phyloP scores from a whole-genome alignment of 2,329 filamentous ascomycete genomes.

The Dactylellina drechsleri region DNA sequence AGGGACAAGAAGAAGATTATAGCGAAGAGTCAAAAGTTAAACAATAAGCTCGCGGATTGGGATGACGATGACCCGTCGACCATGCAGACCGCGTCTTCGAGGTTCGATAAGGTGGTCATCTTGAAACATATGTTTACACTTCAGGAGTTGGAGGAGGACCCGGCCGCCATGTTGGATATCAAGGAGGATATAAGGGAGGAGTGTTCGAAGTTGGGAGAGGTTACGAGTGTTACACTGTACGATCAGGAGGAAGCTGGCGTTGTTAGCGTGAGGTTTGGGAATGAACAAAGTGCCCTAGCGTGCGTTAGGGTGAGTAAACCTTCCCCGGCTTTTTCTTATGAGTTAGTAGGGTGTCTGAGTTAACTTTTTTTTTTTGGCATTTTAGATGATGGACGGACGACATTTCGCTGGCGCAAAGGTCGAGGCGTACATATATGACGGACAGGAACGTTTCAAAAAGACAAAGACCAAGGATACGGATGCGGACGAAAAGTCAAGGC shows the following conservation, averaged over 20 bases:
- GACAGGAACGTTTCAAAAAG: constrained; percentile 78
- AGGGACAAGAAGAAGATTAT: constrained; percentile 90
- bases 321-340: neutral
- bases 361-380: constrained; percentile 5
- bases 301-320: constrained; percentile 68
- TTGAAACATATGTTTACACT: constrained; percentile 94
- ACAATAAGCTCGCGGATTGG: constrained; percentile 88
- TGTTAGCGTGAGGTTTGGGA: constrained; percentile 82
- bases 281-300: constrained; percentile 74
- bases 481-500: constrained; percentile 63
- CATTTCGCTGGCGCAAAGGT: constrained; percentile 78
- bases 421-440: constrained; percentile 75
- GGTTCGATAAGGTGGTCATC: constrained; percentile 83
- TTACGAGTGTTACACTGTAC: constrained; percentile 91
- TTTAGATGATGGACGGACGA: constrained; percentile 77
- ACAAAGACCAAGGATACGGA: constrained; percentile 64
- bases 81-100: constrained; percentile 66
- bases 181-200: constrained; percentile 94
- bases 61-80: constrained; percentile 81
- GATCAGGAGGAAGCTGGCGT: constrained; percentile 87
- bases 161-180: constrained; percentile 84
- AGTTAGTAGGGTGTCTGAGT: neutral
- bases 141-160: constrained; percentile 83
- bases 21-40: constrained; percentile 87
- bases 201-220: constrained; percentile 83